Evolutionary conservation across 306 rosid species (phyloP).

Genomic region (Bauhinia variegata): DNA sequence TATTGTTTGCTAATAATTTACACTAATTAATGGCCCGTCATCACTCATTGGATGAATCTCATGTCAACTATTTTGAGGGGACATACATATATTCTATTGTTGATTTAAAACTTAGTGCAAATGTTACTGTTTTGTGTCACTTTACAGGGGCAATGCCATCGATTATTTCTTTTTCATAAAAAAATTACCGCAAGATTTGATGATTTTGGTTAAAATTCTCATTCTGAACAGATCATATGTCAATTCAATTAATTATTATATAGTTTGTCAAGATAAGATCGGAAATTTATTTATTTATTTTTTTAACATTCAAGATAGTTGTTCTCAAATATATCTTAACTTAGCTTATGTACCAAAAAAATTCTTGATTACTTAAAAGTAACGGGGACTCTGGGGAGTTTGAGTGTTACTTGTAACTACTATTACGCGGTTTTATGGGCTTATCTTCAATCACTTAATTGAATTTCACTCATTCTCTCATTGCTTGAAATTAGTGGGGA

Average conservation of each 20-base stretch:
- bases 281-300: not conserved
- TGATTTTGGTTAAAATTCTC: not conserved
- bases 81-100: slow-evolving; percentile 27
- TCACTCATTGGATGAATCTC: not conserved
- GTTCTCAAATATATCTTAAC: slow-evolving; percentile 4
- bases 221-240: not conserved
- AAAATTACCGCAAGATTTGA: not conserved
- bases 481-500: slow-evolving; percentile 3
- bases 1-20: slow-evolving; percentile 23
- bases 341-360: too few species aligned
- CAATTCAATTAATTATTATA: not conserved
- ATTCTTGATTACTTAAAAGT: slow-evolving; percentile 26
- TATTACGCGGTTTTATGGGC: not conserved
- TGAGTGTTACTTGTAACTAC: not conserved
- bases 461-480: not conserved
- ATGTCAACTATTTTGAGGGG: slow-evolving; percentile 10
- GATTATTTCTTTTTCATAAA: too few species aligned
- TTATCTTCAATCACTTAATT: not conserved
- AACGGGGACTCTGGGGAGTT: slow-evolving; percentile 20
- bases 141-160: not conserved
- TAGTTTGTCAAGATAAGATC: not conserved
- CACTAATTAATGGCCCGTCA: slow-evolving; percentile 23
- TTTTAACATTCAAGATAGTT: not conserved
- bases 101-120: slow-evolving; percentile 3
- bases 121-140: slow-evolving; percentile 22